Conservation (phyloP, 768 basidiomycete species). For the Leccinellum luteum region DNA sequence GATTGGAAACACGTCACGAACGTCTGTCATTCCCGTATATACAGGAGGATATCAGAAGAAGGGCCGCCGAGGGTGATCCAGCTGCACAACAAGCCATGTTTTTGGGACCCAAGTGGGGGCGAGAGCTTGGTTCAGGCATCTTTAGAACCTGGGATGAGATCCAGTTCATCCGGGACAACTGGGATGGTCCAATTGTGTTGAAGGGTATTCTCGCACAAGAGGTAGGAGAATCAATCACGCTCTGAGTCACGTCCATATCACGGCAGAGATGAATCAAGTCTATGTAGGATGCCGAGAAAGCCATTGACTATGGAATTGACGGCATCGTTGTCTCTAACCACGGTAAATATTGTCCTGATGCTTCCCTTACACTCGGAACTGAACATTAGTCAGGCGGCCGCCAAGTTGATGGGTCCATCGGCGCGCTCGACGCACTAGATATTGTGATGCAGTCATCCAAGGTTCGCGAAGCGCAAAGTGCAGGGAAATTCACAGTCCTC, state of each 20-base stretch:
- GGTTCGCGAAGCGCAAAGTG: constrained; percentile 52
- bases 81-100: constrained; percentile 24
- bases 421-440: constrained; percentile 68
- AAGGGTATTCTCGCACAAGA: constrained; percentile 41
- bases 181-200: constrained; percentile 48
- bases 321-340: constrained; percentile 84
- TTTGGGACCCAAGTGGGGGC: constrained; percentile 39
- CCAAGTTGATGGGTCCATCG: constrained; percentile 76
- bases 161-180: constrained; percentile 41
- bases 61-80: constrained; percentile 30
- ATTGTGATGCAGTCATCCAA: constrained; percentile 61
- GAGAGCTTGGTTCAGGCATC: constrained; percentile 37
- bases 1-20: constrained; percentile 28
- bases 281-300: constrained; percentile 47
- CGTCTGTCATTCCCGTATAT: constrained; percentile 36
- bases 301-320: constrained; percentile 59
- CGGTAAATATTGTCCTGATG: constrained; percentile 38
- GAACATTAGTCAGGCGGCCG: constrained; percentile 51
- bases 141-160: constrained; percentile 48
- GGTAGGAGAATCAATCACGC: not conserved
- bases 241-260: not conserved
- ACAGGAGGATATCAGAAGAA: constrained; percentile 25
- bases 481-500: constrained; percentile 63
- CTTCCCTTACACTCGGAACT: not conserved
- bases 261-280: not conserved